Base-by-base conservation (phyloP, 2,329 filamentous ascomycete species). In the Pestalotiopsis sp. region DNA sequence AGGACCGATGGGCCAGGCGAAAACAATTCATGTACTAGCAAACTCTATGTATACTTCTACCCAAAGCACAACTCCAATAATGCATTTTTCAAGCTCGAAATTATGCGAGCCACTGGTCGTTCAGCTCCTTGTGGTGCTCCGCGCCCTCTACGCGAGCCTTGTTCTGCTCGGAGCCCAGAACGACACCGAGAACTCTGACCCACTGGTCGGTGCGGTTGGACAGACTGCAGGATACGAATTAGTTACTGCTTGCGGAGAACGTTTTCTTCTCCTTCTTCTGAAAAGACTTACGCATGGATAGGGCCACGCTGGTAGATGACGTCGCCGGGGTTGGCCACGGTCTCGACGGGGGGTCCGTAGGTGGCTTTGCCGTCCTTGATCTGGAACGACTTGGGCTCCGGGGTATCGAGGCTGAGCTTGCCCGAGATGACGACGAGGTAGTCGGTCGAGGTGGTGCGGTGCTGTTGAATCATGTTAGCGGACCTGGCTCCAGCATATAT, bases 381-480 rank as follows among this genome's bases (percentile, higher is more conserved):
- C 27, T 71, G 58, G 63, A 76, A 79, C 4, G 74, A 65, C 41
- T 62, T 58, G 17, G 25, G 59, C 5, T 70, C 68, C 12, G 78
- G 78, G 3, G 76, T 75, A 23, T 77, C 59, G 31, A 79, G 72
- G 60, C 73, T 78, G 25, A 78, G 61, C 25, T 72, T 74, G 59
- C 75, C 77, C 4, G 70, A 69, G 23, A 79, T 62, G 13, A 79
- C 73, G 45, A 79, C 65, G 14, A 77, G 68, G 70, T 79, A 78
- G 69, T 79, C 77, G 27, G 73, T 75, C 11, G 77, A 79, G 4
- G 75, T 73, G 6, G 78, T 79, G 38, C 78, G 78, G 64, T 77
- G 78, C 76, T 78, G n/a, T 12, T 58, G 36, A 36, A 13, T 14
- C 20, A 27, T n/a, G 66, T 67, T 12, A 68, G 41, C 25, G 23